Evolutionary conservation across 2,329 filamentous ascomycete genomes (phyloP), one percentile per base, ranked within the genome.

Genomic region (Aspergillus neotritici): DNA sequence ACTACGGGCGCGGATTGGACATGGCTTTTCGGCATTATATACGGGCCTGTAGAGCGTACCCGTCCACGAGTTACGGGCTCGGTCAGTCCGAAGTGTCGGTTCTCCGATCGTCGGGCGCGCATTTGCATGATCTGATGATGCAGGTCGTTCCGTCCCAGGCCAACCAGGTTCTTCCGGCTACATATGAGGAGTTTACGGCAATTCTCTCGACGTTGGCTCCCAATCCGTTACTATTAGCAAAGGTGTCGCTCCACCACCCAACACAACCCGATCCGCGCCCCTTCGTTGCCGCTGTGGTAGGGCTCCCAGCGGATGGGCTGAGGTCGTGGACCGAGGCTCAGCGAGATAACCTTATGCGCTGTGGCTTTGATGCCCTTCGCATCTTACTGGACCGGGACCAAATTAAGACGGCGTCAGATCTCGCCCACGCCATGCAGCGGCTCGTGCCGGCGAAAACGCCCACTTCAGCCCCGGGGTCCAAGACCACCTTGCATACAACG

Each of bases 331-430:
- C 46, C 25, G 43, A 54, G 11, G 21, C 31, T 13, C 49, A 55
- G 15, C 58, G 57, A 14, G 62, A 61, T 40, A 48, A 51, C 29
- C 54, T 67, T 34, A 53, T 68, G 31, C 55, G 53, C 2, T 54
- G 61, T n/a, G 56, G 62, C 8, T 62, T 68, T 30, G 62, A 68
- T 37, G 66, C 61, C 5, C 59, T 70, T n/a, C 60, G 62, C 21
- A 41, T 70, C 15, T 55, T 66, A 33, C 52, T 65, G 17, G 60
- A 66, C 12, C 59, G 60, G 41, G 57, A 60, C 30, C 52, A 56
- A 7, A 50, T 55, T 35, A 48, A 48, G 30, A 54, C 65, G 37
- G 64, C 61, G 15, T 52, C 57, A 21, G 50, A 43, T 32, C 43
- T 68, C 34, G 61, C 60, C 31, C 52, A 46, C 5, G 50, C 58